Conservation (phyloP, 169 alveolate genomes). For the Babesia ovis region DNA sequence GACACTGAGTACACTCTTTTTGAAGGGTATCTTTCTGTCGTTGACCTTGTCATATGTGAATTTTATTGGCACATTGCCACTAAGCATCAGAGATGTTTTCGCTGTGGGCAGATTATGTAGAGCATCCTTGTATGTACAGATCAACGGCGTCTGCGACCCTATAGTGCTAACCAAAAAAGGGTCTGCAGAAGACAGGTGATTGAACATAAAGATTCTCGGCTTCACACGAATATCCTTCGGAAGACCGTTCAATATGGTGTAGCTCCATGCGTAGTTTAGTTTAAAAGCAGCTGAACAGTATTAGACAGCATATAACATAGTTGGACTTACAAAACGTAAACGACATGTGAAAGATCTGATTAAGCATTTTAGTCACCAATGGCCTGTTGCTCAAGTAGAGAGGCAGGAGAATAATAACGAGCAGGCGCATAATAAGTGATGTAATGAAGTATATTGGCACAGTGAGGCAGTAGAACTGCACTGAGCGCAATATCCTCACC, state of each 20-base stretch:
- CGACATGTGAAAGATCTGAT: slow-evolving; percentile 8
- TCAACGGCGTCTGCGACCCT: slow-evolving; percentile 11
- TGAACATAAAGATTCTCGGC: slow-evolving; percentile 39
- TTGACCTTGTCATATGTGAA: slow-evolving; percentile 53
- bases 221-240: slow-evolving; percentile 40
- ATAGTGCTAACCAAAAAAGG: slow-evolving; percentile 31
- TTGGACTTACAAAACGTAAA: slow-evolving; percentile 17
- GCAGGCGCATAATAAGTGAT: neutral
- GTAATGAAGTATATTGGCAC: slow-evolving; percentile 3
- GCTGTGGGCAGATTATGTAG: slow-evolving; percentile 41
- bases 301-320: neutral
- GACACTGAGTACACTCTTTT: slow-evolving; percentile 33
- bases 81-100: neutral
- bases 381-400: slow-evolving; percentile 11
- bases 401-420: slow-evolving; percentile 16
- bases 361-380: slow-evolving; percentile 7
- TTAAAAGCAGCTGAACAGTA: slow-evolving; percentile 15
- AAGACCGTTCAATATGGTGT: slow-evolving; percentile 23
- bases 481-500: slow-evolving; percentile 7
- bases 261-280: slow-evolving; percentile 42
- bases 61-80: slow-evolving; percentile 38
- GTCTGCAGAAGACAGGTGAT: slow-evolving; percentile 47
- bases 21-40: slow-evolving; percentile 29
- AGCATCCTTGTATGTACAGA: slow-evolving; percentile 58
- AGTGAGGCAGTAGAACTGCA: slow-evolving; percentile 12